A percentile compares a stretch with the other conserved stretches of the same genome.
phyloP scores from a whole-genome alignment of 805 yeast genomes.

The Monosporozyma aerobia region DNA sequence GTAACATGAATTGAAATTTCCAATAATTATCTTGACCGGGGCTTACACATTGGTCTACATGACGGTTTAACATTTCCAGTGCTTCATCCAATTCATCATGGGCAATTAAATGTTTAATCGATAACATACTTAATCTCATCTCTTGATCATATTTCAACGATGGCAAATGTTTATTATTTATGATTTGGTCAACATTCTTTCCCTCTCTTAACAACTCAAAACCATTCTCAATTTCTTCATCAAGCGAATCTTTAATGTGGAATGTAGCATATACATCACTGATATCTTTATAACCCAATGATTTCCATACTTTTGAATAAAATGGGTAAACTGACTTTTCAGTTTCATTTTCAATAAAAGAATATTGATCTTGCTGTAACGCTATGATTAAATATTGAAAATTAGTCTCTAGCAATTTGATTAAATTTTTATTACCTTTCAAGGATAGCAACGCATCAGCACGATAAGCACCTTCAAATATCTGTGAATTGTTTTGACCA shows the following conservation, averaged over 20 bases:
- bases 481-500: constrained; percentile 16
- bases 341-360: constrained; percentile 1
- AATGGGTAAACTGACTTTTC: constrained; percentile 2
- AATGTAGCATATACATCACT: constrained; percentile 11
- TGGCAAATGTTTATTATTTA: constrained; percentile 32
- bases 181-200: constrained; percentile 37
- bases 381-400: constrained; percentile 49
- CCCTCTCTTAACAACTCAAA: constrained; percentile 7
- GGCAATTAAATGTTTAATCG: constrained; percentile 32
- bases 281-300: constrained; percentile 14
- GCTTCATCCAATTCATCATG: constrained; percentile 22
- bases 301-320: constrained; percentile 12
- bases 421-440: constrained; percentile 41
- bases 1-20: constrained; percentile 21
- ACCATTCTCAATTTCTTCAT: constrained; percentile 8
- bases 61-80: constrained; percentile 18
- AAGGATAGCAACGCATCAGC: constrained; percentile 51
- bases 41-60: constrained; percentile 14
- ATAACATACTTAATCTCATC: constrained; percentile 36
- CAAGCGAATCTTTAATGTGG: background rate
- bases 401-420: constrained; percentile 43
- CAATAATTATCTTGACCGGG: constrained; percentile 24
- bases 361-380: constrained; percentile 32
- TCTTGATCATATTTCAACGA: constrained; percentile 24
- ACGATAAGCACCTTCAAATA: constrained; percentile 50